Percentiles rank a stretch among this genome's conserved stretches.
Conservation (phyloP, 108 stramenopile species). For the Skeletonema marinoi region DNA sequence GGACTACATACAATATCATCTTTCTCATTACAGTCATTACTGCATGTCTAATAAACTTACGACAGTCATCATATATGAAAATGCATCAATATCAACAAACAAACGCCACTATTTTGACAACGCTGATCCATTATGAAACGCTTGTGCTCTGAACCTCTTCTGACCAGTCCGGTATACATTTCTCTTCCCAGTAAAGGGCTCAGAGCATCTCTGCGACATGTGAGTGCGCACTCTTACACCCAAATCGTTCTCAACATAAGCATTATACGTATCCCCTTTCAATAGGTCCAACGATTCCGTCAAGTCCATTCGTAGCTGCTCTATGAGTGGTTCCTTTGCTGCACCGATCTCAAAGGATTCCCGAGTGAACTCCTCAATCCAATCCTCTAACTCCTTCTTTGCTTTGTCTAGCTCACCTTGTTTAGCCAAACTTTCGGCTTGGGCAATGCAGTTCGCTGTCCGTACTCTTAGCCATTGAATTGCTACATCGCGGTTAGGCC, state of each 20-base stretch:
- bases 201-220: background rate
- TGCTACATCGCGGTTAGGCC: slow-evolving; percentile 38
- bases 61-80: background rate
- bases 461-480: slow-evolving; percentile 47
- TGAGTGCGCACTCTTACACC: slow-evolving; percentile 33
- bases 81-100: background rate
- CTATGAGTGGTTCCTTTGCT: slow-evolving; percentile 17
- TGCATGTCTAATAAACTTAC: background rate
- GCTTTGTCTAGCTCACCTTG: slow-evolving; percentile 29
- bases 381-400: slow-evolving; percentile 19
- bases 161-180: background rate
- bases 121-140: background rate
- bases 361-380: slow-evolving; percentile 30
- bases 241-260: slow-evolving; percentile 38
- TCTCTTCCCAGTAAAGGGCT: background rate
- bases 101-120: background rate
- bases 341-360: slow-evolving; percentile 37
- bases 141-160: background rate
- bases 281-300: slow-evolving; percentile 29
- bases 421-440: slow-evolving; percentile 20
- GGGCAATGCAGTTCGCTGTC: slow-evolving; percentile 27
- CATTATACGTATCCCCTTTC: slow-evolving; percentile 22
- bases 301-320: slow-evolving; percentile 19
- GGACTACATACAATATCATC: too few relatives aligned
- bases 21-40: background rate